Percentiles rank a stretch among this genome's conserved stretches.
phyloP scores from a whole-genome alignment of 805 yeast species.

The Ogataea populi-albae region DNA sequence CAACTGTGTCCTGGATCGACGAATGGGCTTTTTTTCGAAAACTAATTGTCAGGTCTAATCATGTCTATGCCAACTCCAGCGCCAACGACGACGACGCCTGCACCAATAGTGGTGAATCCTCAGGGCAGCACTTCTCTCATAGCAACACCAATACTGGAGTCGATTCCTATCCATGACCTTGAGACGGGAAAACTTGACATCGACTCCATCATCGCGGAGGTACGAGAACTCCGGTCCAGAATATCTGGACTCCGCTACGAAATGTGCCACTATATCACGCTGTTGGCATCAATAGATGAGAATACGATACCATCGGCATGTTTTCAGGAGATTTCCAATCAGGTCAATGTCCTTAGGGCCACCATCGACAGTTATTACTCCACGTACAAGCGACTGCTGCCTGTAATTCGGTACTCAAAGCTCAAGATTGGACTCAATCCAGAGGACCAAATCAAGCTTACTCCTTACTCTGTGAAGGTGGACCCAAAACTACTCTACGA shows the following conservation, averaged over 20 bases:
- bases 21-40: too few species aligned
- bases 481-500: constrained; percentile 18
- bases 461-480: constrained; percentile 24
- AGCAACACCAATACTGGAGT: constrained; percentile 14
- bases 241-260: constrained; percentile 37
- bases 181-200: constrained; percentile 38
- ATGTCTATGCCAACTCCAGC: constrained; percentile 21
- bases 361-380: constrained; percentile 42
- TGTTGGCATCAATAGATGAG: constrained; percentile 42
- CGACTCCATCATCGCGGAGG: constrained; percentile 35
- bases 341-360: constrained; percentile 35
- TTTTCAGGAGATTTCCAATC: constrained; percentile 34
- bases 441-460: constrained; percentile 38
- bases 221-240: constrained; percentile 31
- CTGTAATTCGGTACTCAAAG: constrained; percentile 50
- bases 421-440: constrained; percentile 49
- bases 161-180: constrained; percentile 38
- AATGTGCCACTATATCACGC: constrained; percentile 36
- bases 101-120: constrained; percentile 5
- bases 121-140: constrained; percentile 4
- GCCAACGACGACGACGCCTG: constrained; percentile 18
- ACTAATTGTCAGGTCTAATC: too few species aligned
- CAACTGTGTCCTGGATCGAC: too few species aligned
- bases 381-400: constrained; percentile 44
- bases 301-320: constrained; percentile 42